Conservation (phyloP, 2,329 filamentous ascomycete genomes). For the Pestalotiopsis fici region DNA sequence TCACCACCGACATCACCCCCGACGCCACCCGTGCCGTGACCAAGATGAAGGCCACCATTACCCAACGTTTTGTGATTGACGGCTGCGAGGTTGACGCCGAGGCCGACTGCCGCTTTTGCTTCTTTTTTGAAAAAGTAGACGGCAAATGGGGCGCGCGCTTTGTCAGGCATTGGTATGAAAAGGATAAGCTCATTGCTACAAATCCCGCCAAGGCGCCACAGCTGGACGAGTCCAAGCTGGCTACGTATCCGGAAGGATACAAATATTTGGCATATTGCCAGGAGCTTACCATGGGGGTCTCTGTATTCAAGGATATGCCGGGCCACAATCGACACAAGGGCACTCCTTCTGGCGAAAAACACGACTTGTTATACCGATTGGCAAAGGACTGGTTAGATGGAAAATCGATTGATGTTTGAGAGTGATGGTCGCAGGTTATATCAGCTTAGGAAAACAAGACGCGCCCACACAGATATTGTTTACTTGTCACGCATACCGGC, state of each 20-base stretch:
- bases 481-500: too few species aligned
- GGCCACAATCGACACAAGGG: background rate
- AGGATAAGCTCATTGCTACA: conserved; percentile 49
- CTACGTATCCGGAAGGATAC: conserved; percentile 32
- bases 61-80: conserved; percentile 45
- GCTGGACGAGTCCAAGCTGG: conserved; percentile 39
- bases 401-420: background rate
- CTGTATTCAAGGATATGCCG: conserved; percentile 3
- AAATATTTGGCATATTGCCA: conserved; percentile 5
- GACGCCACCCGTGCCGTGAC: conserved; percentile 42
- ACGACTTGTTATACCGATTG: background rate
- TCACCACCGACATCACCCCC: conserved; percentile 24
- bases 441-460: too few species aligned
- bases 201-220: conserved; percentile 41
- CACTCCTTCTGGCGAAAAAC: background rate
- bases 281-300: conserved; percentile 1
- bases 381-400: background rate
- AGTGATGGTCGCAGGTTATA: too few species aligned
- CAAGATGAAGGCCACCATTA: conserved; percentile 53
- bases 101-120: conserved; percentile 45
- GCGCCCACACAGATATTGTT: too few species aligned
- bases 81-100: conserved; percentile 45
- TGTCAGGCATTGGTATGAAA: conserved; percentile 52
- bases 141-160: conserved; percentile 42
- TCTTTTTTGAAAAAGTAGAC: conserved; percentile 43